Percentiles rank a stretch among this genome's conserved stretches.
phyloP scores from a whole-genome alignment of 225 moss, liverwort and hornwort species.

The Takakia lepidozioides region DNA sequence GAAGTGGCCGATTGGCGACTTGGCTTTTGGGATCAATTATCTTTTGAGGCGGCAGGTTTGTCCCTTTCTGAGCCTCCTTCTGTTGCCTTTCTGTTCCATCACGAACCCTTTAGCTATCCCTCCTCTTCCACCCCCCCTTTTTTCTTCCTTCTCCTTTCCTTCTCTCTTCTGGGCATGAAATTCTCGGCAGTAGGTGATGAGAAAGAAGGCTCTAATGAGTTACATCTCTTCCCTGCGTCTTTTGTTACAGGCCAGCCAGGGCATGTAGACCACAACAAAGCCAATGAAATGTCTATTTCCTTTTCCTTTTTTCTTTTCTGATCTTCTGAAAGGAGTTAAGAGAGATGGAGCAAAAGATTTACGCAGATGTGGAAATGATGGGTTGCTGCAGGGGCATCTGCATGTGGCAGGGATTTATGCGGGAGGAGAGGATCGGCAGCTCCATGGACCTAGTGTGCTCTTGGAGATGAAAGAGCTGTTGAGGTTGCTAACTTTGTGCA shows the following conservation, averaged over 20 bases:
- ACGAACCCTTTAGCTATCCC: too few relatives aligned
- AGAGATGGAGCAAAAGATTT: not conserved
- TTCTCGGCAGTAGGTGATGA: too few relatives aligned
- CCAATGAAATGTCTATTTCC: too few relatives aligned
- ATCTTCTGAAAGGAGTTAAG: too few relatives aligned
- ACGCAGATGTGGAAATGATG: conserved; percentile 1
- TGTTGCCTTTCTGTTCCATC: too few relatives aligned
- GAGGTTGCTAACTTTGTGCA: conserved; percentile 57
- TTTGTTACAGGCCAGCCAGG: too few relatives aligned
- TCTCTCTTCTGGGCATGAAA: too few relatives aligned
- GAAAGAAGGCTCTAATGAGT: too few relatives aligned
- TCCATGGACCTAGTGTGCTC: conserved; percentile 31
- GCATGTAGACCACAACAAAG: too few relatives aligned
- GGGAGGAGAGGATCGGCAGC: conserved; percentile 30
- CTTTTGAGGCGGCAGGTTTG: conserved; percentile 49
- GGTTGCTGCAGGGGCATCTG: conserved; percentile 35
- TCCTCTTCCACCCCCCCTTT: too few relatives aligned
- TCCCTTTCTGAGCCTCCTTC: not conserved
- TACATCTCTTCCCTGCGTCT: too few relatives aligned
- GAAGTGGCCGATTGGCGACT: conserved; percentile 93
- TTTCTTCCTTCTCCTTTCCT: not conserved
- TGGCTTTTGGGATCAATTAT: conserved; percentile 90
- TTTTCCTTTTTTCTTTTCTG: too few relatives aligned
- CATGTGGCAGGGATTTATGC: conserved; percentile 63
- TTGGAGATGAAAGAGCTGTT: conserved; percentile 53